Evolutionary conservation across 2,329 filamentous ascomycete species (phyloP).

Genomic region (Fusarium tupiense): DNA sequence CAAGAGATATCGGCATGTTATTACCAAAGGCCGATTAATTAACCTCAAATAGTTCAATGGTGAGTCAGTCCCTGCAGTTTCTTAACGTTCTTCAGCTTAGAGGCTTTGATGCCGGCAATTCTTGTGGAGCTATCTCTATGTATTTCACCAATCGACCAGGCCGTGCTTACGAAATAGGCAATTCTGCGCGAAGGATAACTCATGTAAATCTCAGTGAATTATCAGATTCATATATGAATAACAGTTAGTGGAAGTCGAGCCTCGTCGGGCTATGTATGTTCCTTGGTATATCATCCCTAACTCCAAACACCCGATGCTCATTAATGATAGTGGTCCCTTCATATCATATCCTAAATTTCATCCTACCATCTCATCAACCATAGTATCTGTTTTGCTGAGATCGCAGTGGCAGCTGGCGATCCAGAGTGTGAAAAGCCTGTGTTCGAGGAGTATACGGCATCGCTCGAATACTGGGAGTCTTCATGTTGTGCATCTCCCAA

Average conservation of each 20-base stretch:
- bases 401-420: slow-evolving; percentile 65
- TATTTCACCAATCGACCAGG: slow-evolving; percentile 1
- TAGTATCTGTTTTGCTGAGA: slow-evolving; percentile 41
- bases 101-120: neutral
- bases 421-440: slow-evolving; percentile 72
- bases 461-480: slow-evolving; percentile 44
- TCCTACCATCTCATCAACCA: neutral
- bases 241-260: slow-evolving; percentile 1
- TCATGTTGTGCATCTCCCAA: slow-evolving; percentile 69
- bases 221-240: neutral
- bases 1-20: neutral
- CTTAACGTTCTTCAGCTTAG: neutral
- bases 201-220: neutral
- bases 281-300: slow-evolving; percentile 35
- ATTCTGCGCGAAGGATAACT: neutral
- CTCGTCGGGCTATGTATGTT: slow-evolving; percentile 15
- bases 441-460: slow-evolving; percentile 72
- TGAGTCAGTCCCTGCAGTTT: neutral
- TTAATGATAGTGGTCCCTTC: slow-evolving; percentile 19
- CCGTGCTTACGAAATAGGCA: slow-evolving; percentile 9
- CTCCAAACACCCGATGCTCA: slow-evolving; percentile 34
- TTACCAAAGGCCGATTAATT: neutral
- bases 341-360: neutral
- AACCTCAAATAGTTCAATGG: neutral
- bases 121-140: neutral